Base-by-base conservation (phyloP, 192 early-diverging fungal genomes). In the Coemansia reversa region DNA sequence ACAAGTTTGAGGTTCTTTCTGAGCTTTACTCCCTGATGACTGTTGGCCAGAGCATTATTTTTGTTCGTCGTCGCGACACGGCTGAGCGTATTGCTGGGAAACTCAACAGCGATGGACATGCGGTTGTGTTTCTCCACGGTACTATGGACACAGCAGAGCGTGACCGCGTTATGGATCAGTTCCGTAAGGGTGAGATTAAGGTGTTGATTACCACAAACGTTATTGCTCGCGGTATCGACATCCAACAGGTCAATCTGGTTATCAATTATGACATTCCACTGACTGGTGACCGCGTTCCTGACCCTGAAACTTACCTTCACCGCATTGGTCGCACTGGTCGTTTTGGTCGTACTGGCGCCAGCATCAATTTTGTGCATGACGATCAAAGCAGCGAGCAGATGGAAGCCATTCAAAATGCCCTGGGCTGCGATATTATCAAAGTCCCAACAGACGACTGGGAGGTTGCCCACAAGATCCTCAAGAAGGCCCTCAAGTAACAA, bases 191-290 rank as follows among this genome's bases (percentile, higher is more conserved):
- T 29, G 82, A 87, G 22, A 88, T 85, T 77, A 96, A 96, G 81
- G 97, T 98, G 0, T 79, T 98, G 55, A 93, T 98, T 56, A 93
- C 95, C 6, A 98, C 97, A 30, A 98, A 98, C 64, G 97, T 98
- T 4, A 83, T 99, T 63, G 88, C 97, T 1, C 93, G 97, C 39
- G 97, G 97, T 51, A 99, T 99, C 75, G 97, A 99, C 75, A 93
- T 97, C 70, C 84, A 90, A 18, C 94, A 95, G 77, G 94, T 98
- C 60, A 93, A 92, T 63, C 77, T 95, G 65, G 97, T 99, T 11
- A 87, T 99, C 70, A 99, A 99, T 84, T 97, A 91, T 57, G 97
- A 99, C 66, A 87, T 99, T 48, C 97, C 97, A 8, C 58, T 91
- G 20, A 89, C 91, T 28, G 79, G 67, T 27, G 64, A 76, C 18